Evolutionary conservation across 352 stramenopile genomes (phyloP), one percentile per base, ranked within the genome.

Genomic region (Phytophthora sp.): DNA sequence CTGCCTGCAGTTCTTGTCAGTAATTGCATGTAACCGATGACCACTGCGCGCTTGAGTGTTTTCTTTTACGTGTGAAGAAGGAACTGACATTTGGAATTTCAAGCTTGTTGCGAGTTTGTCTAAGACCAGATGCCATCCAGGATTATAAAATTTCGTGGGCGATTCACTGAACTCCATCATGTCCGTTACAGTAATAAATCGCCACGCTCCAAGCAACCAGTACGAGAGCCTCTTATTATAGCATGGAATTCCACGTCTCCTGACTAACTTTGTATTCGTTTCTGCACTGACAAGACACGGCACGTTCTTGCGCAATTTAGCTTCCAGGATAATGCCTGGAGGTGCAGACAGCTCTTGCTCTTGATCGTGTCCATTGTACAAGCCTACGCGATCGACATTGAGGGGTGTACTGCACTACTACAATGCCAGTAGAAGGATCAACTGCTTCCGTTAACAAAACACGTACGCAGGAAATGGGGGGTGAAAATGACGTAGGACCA

Each of bases 291-390:
- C 29, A 33, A 15, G 20, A 7, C 23, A 53, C 15, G 20, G 20
- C n/a, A n/a, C n/a, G 21, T 20, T 26, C 38, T 35, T 18, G 21
- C 29, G 24, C 7, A n/a, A 29, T 56, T 55, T 41, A 42, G 44
- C n/a, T 29, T 7, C 18, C 30, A 39, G 21, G 57, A 71, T 66
- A 66, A 67, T 71, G 63, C 63, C 12, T 33, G 54, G 47, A 18
- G 57, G 50, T 9, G 42, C 52, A 42, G 23, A 42, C 57, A 50
- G 31, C 39, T 54, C 31, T 45, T 33, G 44, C n/a, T 30, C 26
- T 49, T 71, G 45, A 66, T 57, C 29, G 18, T 51, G 16, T 69
- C 58, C 18, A 16, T 42, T 50, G 24, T 44, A 3, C n/a, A 33
- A 30, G 13, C 18, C 7, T 1, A n/a, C n/a, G n/a, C n/a, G n/a